phyloP scores from a whole-genome alignment of 306 rosid species.

The Ziziphus jujuba region DNA sequence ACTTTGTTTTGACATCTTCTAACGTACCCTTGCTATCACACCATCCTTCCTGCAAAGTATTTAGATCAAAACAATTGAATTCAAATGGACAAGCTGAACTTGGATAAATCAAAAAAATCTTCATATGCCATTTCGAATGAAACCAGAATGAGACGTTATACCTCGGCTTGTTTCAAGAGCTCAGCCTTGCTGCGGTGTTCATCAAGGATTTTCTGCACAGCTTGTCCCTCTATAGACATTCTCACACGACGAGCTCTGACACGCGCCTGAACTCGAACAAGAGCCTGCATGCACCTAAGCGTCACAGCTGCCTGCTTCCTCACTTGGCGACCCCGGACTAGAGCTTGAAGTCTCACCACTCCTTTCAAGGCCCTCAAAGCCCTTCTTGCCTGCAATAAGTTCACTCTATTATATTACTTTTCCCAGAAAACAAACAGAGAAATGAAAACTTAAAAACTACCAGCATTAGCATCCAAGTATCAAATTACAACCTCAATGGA shows the following conservation, averaged over 20 bases:
- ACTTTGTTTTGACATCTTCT: slow-evolving; percentile 67
- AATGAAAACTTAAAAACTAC: not conserved
- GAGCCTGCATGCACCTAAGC: slow-evolving; percentile 96
- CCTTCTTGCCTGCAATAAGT: slow-evolving; percentile 76
- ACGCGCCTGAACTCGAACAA: slow-evolving; percentile 94
- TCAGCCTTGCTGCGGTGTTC: slow-evolving; percentile 69
- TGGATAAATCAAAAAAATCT: not conserved
- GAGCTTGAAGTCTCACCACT: slow-evolving; percentile 96
- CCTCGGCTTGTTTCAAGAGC: slow-evolving; percentile 91
- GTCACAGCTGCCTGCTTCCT: slow-evolving; percentile 98
- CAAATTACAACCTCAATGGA: no score
- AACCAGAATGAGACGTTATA: slow-evolving; percentile 13
- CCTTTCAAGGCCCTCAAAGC: slow-evolving; percentile 96
- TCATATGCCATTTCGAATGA: not conserved
- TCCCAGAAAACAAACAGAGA: not conserved
- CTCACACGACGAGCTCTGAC: slow-evolving; percentile 94
- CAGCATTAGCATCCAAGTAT: no score
- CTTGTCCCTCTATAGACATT: slow-evolving; percentile 90
- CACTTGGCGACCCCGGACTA: slow-evolving; percentile 89
- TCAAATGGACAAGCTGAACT: not conserved
- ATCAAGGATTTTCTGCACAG: slow-evolving; percentile 72
- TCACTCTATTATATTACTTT: not conserved
- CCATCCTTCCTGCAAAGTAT: slow-evolving; percentile 76
- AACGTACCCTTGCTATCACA: slow-evolving; percentile 88
- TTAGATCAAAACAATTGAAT: not conserved